Base-by-base conservation (phyloP, 2,329 filamentous ascomycete species). In the Fusarium phyllophilum region DNA sequence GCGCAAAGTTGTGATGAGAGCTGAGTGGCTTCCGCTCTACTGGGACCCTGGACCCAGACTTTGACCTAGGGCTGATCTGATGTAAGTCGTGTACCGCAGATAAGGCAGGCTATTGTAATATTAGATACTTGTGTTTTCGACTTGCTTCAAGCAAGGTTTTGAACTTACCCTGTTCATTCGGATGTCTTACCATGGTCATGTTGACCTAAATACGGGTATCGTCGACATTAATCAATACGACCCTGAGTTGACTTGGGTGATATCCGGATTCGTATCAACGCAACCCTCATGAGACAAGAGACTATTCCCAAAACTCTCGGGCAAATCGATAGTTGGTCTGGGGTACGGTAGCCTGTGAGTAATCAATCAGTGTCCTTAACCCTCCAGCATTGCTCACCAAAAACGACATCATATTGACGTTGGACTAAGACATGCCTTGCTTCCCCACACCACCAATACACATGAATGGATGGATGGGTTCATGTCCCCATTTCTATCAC, bases 391-490 rank as follows among this genome's bases (percentile, higher is more conserved):
- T 39, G 60, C 45, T 38, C 59, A 55, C 36, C 57, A 61, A 52
- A 26, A 41, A 60, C 57, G 72, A 70, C 72, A 72, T 74, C 72
- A 74, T 75, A 39, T 64, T 72, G 59, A 74, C 72, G 72, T 66
- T 60, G 22, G 31, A 46, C 68, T 57, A 51, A 72, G 72, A 66
- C 68, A 69, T 51, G n/a, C 22, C 34, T 54, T 64, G 34, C 31
- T 56, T 74, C 72, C 6, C 72, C 72, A 74, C 72, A 74, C 72
- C 72, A 74, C 72, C 72, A 62, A 24, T n/a, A 55, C 58, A 60
- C 20, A 60, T 41, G 33, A 46, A 41, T 60, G 31, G 36, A 33
- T 31, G 41, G 46, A 61, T 31, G 44, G 66, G 29, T 41, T 26
- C 42, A 59, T 42, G 31, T 71, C 60, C 29, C 52, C 56, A 62